phyloP scores from a whole-genome alignment of 2,329 filamentous ascomycete species.

The Fusarium camptoceras region DNA sequence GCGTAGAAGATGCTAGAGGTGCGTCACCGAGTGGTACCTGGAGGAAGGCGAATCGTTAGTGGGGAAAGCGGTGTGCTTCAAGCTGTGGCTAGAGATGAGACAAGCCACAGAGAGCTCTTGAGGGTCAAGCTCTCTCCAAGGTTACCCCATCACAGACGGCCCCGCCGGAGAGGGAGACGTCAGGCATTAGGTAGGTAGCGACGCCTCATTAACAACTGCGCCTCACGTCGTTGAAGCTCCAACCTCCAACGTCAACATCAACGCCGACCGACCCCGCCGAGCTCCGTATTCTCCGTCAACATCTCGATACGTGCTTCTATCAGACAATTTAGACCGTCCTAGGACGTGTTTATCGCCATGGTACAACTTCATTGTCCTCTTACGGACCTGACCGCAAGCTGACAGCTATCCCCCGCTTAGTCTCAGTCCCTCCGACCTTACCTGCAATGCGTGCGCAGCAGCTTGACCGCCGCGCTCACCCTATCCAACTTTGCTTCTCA shows the following conservation, averaged over 20 bases:
- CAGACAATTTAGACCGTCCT: constrained; percentile 15
- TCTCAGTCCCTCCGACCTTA: constrained; percentile 98
- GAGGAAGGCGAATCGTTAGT: constrained; percentile 37
- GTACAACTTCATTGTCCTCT: constrained; percentile 20
- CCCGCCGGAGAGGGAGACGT: constrained; percentile 50
- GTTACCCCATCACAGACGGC: constrained; percentile 22
- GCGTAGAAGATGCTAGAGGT: constrained; percentile 38
- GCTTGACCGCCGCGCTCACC: constrained; percentile 91
- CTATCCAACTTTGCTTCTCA: constrained; percentile 95
- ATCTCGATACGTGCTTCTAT: constrained; percentile 21
- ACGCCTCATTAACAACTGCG: constrained; percentile 42
- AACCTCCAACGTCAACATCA: constrained; percentile 46
- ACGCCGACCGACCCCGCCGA: constrained; percentile 45
- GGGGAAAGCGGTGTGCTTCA: constrained; percentile 46
- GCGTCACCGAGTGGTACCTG: constrained; percentile 53
- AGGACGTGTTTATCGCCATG: constrained; percentile 32
- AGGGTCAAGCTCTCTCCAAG: constrained; percentile 29
- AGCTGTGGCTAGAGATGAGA: constrained; percentile 19
- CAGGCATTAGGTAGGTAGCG: constrained; percentile 37
- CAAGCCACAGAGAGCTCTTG: constrained; percentile 24
- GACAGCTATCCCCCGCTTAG: constrained; percentile 56
- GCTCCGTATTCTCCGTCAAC: constrained; percentile 31
- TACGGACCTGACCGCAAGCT: constrained; percentile 22
- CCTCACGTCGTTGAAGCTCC: constrained; percentile 40
- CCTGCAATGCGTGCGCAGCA: constrained; percentile 94